Percentiles rank a stretch among this genome's conserved stretches.
These are phyloP conservation scores for Neofusicoccum cordaticola DNA, from an alignment of 2,329 filamentous ascomycete species.

Conservation along the genomic window DNA sequence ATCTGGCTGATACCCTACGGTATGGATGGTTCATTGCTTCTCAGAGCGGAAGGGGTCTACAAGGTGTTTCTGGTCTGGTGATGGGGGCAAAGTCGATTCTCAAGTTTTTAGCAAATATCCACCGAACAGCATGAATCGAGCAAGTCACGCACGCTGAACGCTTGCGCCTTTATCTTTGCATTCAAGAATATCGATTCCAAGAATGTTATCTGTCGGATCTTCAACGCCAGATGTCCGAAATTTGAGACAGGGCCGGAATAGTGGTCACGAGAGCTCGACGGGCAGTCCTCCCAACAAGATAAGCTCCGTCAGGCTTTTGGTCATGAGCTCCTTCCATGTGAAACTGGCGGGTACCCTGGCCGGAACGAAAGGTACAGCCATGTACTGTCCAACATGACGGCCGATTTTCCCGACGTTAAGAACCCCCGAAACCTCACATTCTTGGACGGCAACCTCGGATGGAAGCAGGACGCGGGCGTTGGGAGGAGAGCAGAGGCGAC, in stretches of 20 bases:
- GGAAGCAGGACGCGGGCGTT: background rate
- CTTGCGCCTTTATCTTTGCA: background rate
- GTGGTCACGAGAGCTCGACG: background rate
- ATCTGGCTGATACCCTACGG: slow-evolving; percentile 15
- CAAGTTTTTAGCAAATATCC: background rate
- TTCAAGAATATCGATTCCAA: background rate
- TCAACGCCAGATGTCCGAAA: background rate
- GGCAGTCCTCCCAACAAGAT: background rate
- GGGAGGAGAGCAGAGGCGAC: background rate
- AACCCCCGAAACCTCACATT: background rate
- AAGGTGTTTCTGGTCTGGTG: background rate
- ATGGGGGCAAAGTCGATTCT: background rate
- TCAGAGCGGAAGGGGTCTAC: background rate
- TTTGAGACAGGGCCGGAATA: background rate
- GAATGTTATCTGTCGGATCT: background rate
- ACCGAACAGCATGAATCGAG: slow-evolving; percentile 2
- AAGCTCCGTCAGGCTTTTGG: background rate
- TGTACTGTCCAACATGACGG: background rate
- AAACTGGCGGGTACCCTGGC: background rate
- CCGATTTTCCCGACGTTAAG: background rate
- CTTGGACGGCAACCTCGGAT: background rate
- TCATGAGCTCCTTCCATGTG: slow-evolving; percentile 1
- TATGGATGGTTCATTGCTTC: slow-evolving; percentile 5
- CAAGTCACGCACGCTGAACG: background rate
- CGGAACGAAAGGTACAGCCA: background rate